Evolutionary conservation across 768 basidiomycete genomes (phyloP).

Genomic region (Galerina sulciceps): DNA sequence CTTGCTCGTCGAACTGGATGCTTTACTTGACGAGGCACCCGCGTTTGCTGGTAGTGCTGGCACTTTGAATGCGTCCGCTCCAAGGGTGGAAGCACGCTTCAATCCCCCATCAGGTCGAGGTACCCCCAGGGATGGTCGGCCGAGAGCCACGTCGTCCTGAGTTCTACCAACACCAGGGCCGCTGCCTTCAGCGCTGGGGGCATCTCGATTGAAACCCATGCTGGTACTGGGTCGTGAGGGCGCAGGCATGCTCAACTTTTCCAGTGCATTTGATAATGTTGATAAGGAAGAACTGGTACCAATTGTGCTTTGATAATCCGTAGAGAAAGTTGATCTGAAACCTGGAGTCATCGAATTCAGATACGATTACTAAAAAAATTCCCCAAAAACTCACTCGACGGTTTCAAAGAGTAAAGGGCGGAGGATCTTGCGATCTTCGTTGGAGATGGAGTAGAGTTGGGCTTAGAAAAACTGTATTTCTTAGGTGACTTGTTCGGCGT

Average conservation of each 20-base stretch:
- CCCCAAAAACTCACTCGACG: slow-evolving; percentile 28
- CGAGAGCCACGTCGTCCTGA: slow-evolving; percentile 28
- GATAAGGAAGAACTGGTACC: slow-evolving; percentile 54
- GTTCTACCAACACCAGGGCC: slow-evolving; percentile 7
- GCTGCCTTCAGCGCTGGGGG: slow-evolving; percentile 27
- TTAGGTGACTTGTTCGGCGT: slow-evolving; percentile 5
- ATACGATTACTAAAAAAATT: not conserved
- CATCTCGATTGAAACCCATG: slow-evolving; percentile 61
- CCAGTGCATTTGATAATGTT: slow-evolving; percentile 67
- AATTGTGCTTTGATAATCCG: slow-evolving; percentile 21
- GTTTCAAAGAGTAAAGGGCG: slow-evolving; percentile 29
- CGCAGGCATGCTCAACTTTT: slow-evolving; percentile 69
- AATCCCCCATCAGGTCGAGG: slow-evolving; percentile 11
- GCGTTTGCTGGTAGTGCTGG: slow-evolving; percentile 9
- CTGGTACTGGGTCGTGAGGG: slow-evolving; percentile 72
- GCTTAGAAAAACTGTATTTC: slow-evolving; percentile 17
- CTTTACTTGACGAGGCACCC: slow-evolving; percentile 14
- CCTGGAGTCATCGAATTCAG: slow-evolving; percentile 12
- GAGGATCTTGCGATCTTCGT: slow-evolving; percentile 36
- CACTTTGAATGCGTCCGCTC: slow-evolving; percentile 16
- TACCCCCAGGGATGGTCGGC: slow-evolving; percentile 18
- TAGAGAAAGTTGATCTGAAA: slow-evolving; percentile 29
- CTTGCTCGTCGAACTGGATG: slow-evolving; percentile 8
- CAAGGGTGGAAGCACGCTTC: slow-evolving; percentile 27
- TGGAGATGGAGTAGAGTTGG: slow-evolving; percentile 32